Evolutionary conservation across 1,284 basidiomycete species (phyloP), one percentile per base, ranked within the genome.

Genomic region (Tylopilus sp.): DNA sequence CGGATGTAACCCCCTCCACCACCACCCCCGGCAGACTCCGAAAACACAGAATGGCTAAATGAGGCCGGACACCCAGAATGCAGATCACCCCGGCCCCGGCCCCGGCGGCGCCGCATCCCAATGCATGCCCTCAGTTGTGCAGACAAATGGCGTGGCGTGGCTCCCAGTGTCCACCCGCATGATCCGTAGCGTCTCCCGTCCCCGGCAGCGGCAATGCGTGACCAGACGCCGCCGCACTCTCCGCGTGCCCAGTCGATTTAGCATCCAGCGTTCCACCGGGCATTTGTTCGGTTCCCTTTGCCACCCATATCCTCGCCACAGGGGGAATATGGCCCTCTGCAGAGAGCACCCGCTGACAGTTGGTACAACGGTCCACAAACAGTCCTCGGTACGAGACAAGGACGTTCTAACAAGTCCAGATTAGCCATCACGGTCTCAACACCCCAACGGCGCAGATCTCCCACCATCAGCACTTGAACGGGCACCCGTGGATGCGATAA

Each of bases 251-350:
- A 24, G 25, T 39, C 7, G 46, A 40, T 19, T 31, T 40, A 4
- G 36, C 15, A 22, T 33, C 41, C 14, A 14, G 17, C 25, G 24
- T 25, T 7, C 22, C 22, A 20, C 40, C 22, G 7, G 39, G 15
- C 9, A 25, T 14, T 28, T 20, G 7, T 24, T 43, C 45, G 9
- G 14, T 7, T 13, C 48, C 53, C 46, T 53, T 59, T 6, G 67
- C 73, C n/a, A 66, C 72, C 81, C 82, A 86, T 32, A 80, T 64
- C 36, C 86, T 79, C 28, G 80, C 83, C 7, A 88, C 84, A 0
- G 86, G 83, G 1, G 87, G 88, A 15, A 86, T 74, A 63, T 88
- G 85, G 0, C 82, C 84, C 57, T 88, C 86, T 1, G 74, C 71
- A 0, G 85, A 84, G 17, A 89, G 71, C 24, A 89, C 81, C 13